Percentiles rank a stretch among this genome's conserved stretches.
These are phyloP conservation scores for Euphorbia lathyris DNA, from an alignment of 345 rosid species.

Conservation along the genomic window DNA sequence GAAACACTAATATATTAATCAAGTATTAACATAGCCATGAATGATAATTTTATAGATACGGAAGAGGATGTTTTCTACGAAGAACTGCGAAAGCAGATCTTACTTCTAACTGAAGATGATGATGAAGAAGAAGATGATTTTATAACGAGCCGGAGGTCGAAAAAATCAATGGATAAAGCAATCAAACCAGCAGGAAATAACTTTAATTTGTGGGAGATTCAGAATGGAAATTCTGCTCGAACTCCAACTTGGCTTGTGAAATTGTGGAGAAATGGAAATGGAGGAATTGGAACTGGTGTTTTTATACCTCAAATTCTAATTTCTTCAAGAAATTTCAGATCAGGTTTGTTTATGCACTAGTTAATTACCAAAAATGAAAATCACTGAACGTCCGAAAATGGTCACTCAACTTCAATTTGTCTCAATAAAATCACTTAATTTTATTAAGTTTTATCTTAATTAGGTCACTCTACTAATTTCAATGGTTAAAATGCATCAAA, in stretches of 20 bases:
- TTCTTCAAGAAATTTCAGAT: not conserved
- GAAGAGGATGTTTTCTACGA: constrained; percentile 40
- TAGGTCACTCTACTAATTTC: no score
- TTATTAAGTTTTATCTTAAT: no score
- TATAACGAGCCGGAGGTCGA: not conserved
- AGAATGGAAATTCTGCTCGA: constrained; percentile 14
- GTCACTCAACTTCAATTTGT: no score
- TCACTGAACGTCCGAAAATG: no score
- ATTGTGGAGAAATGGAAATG: constrained; percentile 16
- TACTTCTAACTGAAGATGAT: constrained; percentile 43
- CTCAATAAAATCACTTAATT: no score
- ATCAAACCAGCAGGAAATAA: constrained; percentile 19
- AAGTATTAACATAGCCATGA: not conserved
- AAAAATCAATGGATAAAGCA: not conserved
- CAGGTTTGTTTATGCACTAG: not conserved
- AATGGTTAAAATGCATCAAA: no score
- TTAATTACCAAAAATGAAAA: no score
- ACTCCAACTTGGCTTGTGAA: constrained; percentile 29
- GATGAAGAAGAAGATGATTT: constrained; percentile 10
- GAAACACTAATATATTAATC: not conserved
- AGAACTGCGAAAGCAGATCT: constrained; percentile 39
- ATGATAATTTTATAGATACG: constrained; percentile 4
- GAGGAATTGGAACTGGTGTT: constrained; percentile 14
- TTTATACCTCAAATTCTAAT: constrained; percentile 9
- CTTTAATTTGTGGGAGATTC: constrained; percentile 24